Evolutionary conservation across 2,329 filamentous ascomycete genomes (phyloP), one percentile per base, ranked within the genome.

Genomic region (Aspergillus pseudoterreus): DNA sequence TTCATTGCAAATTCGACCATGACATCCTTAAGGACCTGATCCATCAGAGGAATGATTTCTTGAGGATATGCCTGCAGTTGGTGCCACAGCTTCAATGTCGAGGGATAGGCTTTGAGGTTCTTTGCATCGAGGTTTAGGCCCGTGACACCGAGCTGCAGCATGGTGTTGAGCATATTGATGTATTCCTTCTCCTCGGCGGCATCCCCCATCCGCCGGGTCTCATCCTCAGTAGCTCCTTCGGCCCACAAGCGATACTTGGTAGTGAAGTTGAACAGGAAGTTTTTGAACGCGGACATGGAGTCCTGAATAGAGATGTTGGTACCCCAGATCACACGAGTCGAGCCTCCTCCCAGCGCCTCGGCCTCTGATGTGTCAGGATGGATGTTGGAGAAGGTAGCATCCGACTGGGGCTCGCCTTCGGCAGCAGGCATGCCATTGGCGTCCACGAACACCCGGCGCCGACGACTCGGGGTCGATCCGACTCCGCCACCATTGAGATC

Each of bases 1-100:
- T 86, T 85, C 55, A 88, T 83, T 0, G 92, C 91, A 45, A 97
- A 76, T 66, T 96, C 92, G 21, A 94, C 83, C 86, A 97, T 95
- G 49, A 90, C 80, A 72, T 99, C 92, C 67, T 96, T 95, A 46
- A 96, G 83, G 5, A 86, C 85, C 70, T 95, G 90, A 79, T 99
- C 95, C 87, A 99, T 96, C 43, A 97, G 80, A 2, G 92, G 92
- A 42, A 99, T 88, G 48, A 99, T 92, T 79, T 99, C 94, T 65
- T 94, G 91, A 0, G 94, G 94, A 66, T 96, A 99, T 12, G 88
- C 86, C 68, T 95, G 90, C 52, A 95, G 78, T 71, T 99, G 95
- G 69, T 97, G 89, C 89, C 91, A 97, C 50, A 99, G 78, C 74
- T 97, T 97, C 62, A 87, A 79, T 0, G 94, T 97, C 1, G 90